Base-by-base conservation (phyloP, 768 basidiomycete genomes). In the Boletus sp. region DNA sequence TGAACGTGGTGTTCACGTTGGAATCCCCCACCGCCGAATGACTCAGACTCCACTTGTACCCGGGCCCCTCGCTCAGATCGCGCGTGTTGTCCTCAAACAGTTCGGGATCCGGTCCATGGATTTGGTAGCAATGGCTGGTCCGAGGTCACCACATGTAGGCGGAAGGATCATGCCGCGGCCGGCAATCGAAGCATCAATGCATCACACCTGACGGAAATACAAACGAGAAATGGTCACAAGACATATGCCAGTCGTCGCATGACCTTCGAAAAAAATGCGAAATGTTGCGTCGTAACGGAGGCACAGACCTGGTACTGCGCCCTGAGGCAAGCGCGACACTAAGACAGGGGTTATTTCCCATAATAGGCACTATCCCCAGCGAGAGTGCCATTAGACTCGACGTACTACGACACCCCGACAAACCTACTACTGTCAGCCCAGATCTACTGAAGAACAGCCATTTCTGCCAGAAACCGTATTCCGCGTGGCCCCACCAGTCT, bases 281-380 rank as follows among this genome's bases (percentile, higher is more conserved):
- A 35, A 35, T 35, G 11, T 35, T 35, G 33, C 28, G 45, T 46
- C 12, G 40, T 20, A 8, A 29, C 45, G 28, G 28, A 29, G 24
- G 33, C 11, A 35, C 11, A 9, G 11, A 35, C 14, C 28, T 42
- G 4, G 20, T 14, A 42, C 44, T 14, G 44, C 44, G 24, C 24
- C 24, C 44, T 7, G 39, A 33, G 9, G 33, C 37, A 17, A 10
- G n/a, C 7, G 5, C 11, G 37, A 15, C 4, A 15, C 6, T 33
- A 18, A 33, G 7, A 60, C 50, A 59, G 60, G 61, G 60, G 61
- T 3, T 50, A 47, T 64, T 55, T 32, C 3, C 57, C 50, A 54
- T 54, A 49, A 60, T 47, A 28, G 44, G 54, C 8, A 3, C 3
- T 15, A 18, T 14, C 5, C 10, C 41, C 41, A 14, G 8, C 41